These are phyloP conservation scores for Cladosporium velox DNA, from an alignment of 2,329 filamentous ascomycete species.

Conservation along the genomic window DNA sequence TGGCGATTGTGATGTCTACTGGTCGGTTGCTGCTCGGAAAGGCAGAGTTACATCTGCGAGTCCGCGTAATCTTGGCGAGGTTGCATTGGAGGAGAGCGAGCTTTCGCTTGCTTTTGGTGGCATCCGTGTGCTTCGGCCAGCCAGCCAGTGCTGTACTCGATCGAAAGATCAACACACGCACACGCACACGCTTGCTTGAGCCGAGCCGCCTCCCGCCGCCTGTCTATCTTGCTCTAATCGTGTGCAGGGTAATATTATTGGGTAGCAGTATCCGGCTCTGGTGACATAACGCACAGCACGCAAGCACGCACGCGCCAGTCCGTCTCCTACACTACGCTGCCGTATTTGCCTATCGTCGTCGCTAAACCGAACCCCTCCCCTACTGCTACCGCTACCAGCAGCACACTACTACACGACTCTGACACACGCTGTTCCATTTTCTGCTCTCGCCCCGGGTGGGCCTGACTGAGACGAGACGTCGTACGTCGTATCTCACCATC, in stretches of 20 bases:
- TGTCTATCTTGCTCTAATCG: neutral
- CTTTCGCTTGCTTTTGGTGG: neutral
- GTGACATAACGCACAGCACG: conserved; percentile 3
- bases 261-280: conserved; percentile 7
- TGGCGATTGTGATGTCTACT: neutral
- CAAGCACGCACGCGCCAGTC: neutral
- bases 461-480: conserved; percentile 1
- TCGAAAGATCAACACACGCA: neutral
- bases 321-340: neutral
- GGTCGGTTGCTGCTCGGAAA: neutral
- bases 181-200: neutral
- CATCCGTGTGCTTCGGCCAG: neutral
- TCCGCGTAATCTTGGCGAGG: conserved; percentile 6
- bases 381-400: neutral
- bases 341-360: conserved; percentile 1
- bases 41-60: neutral
- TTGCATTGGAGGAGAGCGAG: neutral
- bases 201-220: neutral
- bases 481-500: conserved; percentile 8
- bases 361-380: neutral
- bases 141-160: neutral
- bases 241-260: neutral
- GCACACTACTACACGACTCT: neutral
- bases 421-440: conserved; percentile 6
- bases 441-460: conserved; percentile 2